These are phyloP conservation scores for Cyanodermella asteris DNA, from an alignment of 2,329 filamentous ascomycete genomes.

Conservation along the genomic window DNA sequence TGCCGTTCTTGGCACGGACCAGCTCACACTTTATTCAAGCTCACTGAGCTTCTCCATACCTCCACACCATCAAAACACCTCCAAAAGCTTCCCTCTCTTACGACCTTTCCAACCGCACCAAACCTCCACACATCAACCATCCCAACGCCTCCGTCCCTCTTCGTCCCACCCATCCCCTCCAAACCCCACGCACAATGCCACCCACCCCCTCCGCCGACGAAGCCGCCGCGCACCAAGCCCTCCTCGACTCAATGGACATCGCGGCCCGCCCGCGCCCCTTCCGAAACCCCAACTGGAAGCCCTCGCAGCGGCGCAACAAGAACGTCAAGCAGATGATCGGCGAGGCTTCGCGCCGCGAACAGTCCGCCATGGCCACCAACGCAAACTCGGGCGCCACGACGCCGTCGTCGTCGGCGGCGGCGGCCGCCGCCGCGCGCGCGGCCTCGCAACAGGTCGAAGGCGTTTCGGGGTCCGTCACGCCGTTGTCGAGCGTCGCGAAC, in stretches of 20 bases:
- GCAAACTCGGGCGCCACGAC: constrained; percentile 64
- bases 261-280: constrained; percentile 70
- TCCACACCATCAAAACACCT: no score
- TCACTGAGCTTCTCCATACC: no score
- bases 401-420: constrained; percentile 22
- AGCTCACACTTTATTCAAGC: no score
- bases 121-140: no score
- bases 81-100: no score
- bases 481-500: constrained; percentile 8
- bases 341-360: constrained; percentile 71
- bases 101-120: no score
- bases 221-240: constrained; percentile 59
- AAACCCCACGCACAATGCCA: no score
- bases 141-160: no score
- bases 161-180: no score
- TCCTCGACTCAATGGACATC: constrained; percentile 84
- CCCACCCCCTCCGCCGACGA: constrained; percentile 54
- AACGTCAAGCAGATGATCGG: constrained; percentile 93
- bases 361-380: constrained; percentile 65
- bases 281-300: constrained; percentile 76
- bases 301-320: constrained; percentile 90
- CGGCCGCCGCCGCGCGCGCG: constrained; percentile 20
- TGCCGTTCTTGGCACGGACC: no score
- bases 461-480: no score
- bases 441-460: no score